These are phyloP conservation scores for Solanum chiquidenum DNA, from an alignment of 257 asterid species.

Conservation along the genomic window DNA sequence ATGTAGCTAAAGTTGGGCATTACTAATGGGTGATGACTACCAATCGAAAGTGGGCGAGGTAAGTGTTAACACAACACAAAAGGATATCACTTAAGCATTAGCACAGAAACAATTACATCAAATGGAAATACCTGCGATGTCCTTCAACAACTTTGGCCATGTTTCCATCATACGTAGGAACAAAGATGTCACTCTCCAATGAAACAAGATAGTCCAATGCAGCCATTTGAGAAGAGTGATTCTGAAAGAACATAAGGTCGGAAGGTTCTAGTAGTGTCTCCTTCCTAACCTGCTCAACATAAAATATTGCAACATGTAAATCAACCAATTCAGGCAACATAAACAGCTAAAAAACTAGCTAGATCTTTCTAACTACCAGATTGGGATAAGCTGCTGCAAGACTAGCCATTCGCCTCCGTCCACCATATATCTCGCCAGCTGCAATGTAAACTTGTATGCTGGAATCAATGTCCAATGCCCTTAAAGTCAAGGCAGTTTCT, in stretches of 20 bases:
- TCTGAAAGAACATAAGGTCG: constrained; percentile 77
- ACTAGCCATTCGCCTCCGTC: constrained; percentile 59
- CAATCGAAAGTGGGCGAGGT: background rate
- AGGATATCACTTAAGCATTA: background rate
- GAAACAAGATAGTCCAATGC: constrained; percentile 98
- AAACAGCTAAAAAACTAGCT: background rate
- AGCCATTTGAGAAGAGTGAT: constrained; percentile 98
- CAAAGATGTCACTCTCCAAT: constrained; percentile 84
- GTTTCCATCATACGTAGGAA: constrained; percentile 95
- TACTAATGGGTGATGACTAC: background rate
- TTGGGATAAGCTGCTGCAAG: constrained; percentile 73
- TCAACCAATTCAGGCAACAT: background rate
- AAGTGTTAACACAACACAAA: background rate
- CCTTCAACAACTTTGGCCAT: constrained; percentile 99
- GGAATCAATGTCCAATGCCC: constrained; percentile 72
- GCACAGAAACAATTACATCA: background rate
- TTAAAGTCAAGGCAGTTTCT: constrained; percentile 78
- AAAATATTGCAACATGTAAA: background rate
- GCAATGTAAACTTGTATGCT: constrained; percentile 85
- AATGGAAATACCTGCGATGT: constrained; percentile 67
- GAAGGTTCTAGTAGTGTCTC: constrained; percentile 79
- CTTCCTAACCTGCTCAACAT: constrained; percentile 68
- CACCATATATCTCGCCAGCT: constrained; percentile 98
- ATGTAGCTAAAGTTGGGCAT: background rate
- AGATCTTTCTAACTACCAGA: constrained; percentile 41